These are phyloP conservation scores for Kazachstania sp. DNA, from an alignment of 1,139 yeast species.

Conservation along the genomic window DNA sequence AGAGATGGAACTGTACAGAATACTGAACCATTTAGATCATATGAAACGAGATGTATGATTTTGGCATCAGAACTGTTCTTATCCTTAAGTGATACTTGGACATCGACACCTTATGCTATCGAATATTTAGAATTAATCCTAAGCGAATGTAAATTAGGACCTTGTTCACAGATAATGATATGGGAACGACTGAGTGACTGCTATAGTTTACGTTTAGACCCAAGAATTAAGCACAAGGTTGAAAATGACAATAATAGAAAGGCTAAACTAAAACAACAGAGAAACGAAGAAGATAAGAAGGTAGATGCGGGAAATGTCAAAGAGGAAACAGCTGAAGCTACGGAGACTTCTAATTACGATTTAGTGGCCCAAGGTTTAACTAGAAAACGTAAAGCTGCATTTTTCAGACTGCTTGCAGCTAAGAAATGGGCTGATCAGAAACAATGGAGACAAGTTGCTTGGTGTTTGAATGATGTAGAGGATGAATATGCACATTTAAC, in stretches of 20 bases:
- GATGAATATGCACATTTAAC: conserved; percentile 14
- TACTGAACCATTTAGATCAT: conserved; percentile 25
- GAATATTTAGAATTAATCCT: conserved; percentile 34
- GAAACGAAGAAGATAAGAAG: neutral
- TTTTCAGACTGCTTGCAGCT: conserved; percentile 74
- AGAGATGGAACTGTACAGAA: conserved; percentile 17
- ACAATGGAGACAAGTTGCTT: conserved; percentile 26
- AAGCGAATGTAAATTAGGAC: conserved; percentile 28
- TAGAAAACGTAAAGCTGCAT: conserved; percentile 61
- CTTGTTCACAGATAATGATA: conserved; percentile 35
- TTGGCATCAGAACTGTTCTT: conserved; percentile 33
- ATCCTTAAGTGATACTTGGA: conserved; percentile 35
- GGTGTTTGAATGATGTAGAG: conserved; percentile 26
- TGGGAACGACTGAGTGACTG: conserved; percentile 44
- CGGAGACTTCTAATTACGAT: conserved; percentile 20
- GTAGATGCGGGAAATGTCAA: conserved; percentile 19
- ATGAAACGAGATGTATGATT: conserved; percentile 34
- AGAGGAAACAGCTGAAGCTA: conserved; percentile 36
- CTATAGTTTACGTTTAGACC: conserved; percentile 30
- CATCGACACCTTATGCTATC: conserved; percentile 35
- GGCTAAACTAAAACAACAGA: neutral
- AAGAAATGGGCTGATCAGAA: conserved; percentile 51
- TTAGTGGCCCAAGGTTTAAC: conserved; percentile 45
- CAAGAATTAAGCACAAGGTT: conserved; percentile 23
- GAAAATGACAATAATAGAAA: conserved; percentile 6